Base-by-base conservation (phyloP, 2,329 filamentous ascomycete genomes). In the Aspergillus tamarii region DNA sequence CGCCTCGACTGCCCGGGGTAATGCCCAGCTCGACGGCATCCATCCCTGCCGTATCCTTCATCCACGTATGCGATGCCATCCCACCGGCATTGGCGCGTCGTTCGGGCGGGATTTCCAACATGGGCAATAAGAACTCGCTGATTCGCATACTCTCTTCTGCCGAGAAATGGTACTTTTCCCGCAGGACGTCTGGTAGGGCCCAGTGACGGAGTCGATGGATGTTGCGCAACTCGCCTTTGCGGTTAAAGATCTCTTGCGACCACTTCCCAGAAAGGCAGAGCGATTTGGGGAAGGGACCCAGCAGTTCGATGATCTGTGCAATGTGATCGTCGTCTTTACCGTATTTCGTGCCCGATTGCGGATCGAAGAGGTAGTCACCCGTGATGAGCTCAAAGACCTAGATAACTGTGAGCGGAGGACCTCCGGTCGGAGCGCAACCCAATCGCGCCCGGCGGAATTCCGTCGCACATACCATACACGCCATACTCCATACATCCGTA, bases 271-370 rank as follows among this genome's bases (percentile, higher is more conserved):
- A 91, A 60, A 97, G 86, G 79, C 93, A 97, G 57, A 98, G 86
- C 5, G 92, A 91, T 77, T 96, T 96, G 60, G 95, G 94, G 76
- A 98, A 98, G 0, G 91, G 89, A 10, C 95, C 95, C 21, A 99
- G 88, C 6, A 99, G 86, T 79, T 99, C 95, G 76, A 99, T 98
- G 73, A 99, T 98, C 77, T 99, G 95, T 11, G 95, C 95, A 69
- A 99, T 97, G 81, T 99, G 95, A 76, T 99, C 95, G 81, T 99
- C 95, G 76, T 99, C 95, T 82, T 99, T 99, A 76, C 95, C 95
- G 78, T 99, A 99, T 81, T 98, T 98, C 48, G 94, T 98, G 67
- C 95, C 95, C 1, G 94, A 97, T 80, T 99, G 95, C 0, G 95
- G 95, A 74, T 99, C 95, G 79, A 99, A 99, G 50, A 99, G 88